Conservation (phyloP, 768 basidiomycete species). For the Pleurotus tuoliensis region DNA sequence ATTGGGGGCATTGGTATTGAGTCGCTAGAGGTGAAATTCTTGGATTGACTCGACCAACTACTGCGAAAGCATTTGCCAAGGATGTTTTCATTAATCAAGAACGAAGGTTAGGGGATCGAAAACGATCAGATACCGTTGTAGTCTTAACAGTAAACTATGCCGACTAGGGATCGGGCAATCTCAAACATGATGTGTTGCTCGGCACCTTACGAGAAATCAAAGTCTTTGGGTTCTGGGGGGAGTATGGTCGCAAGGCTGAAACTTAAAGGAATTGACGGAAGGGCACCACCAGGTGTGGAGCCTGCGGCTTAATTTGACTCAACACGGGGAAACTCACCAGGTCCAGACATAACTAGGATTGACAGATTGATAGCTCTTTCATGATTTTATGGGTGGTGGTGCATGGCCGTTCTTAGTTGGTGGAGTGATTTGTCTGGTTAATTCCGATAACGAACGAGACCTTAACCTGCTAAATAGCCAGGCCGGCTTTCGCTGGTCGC, state of each 20-base stretch:
- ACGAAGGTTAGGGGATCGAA: not conserved
- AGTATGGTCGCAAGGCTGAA: slow-evolving; percentile 56
- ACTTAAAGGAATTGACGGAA: slow-evolving; percentile 84
- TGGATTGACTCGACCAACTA: not conserved
- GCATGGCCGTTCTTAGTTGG: slow-evolving; percentile 89
- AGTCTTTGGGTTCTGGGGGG: slow-evolving; percentile 76
- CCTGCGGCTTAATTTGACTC: slow-evolving; percentile 85
- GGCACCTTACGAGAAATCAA: slow-evolving; percentile 86
- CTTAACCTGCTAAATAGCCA: slow-evolving; percentile 91
- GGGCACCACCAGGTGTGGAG: slow-evolving; percentile 76
- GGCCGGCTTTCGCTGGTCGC: slow-evolving; percentile 69
- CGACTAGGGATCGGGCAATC: not conserved
- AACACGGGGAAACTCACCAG: slow-evolving; percentile 81
- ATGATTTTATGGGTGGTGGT: slow-evolving; percentile 85
- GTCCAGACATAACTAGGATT: slow-evolving; percentile 74
- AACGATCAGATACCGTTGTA: not conserved
- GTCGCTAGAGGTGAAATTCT: not conserved
- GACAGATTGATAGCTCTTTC: slow-evolving; percentile 85
- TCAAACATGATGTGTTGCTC: slow-evolving; percentile 33
- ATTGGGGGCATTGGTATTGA: not conserved
- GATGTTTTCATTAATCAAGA: not conserved
- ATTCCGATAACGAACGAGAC: slow-evolving; percentile 95
- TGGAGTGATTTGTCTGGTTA: slow-evolving; percentile 97
- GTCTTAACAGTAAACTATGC: not conserved
- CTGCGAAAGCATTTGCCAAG: not conserved